phyloP scores from a whole-genome alignment of 805 yeast species.

The Saccharomyces jurei region DNA sequence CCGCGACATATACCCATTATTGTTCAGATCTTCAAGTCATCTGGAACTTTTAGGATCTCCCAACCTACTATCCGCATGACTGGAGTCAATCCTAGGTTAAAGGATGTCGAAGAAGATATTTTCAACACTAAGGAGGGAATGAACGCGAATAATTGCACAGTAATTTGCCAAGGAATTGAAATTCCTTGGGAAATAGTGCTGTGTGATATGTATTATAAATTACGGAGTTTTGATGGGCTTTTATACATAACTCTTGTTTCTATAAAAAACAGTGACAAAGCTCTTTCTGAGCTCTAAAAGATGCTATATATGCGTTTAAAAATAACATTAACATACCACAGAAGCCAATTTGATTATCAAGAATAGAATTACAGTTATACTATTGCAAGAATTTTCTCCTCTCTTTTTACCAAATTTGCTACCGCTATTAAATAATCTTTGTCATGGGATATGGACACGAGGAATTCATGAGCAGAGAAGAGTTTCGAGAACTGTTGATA shows the following conservation, averaged over 20 bases:
- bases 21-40: conserved; percentile 2
- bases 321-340: neutral
- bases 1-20: conserved; percentile 14
- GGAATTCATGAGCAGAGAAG: conserved; percentile 3
- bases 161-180: conserved; percentile 49
- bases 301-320: neutral
- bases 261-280: neutral
- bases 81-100: conserved; percentile 12
- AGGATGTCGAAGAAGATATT: neutral
- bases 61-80: conserved; percentile 17
- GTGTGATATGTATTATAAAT: conserved; percentile 37
- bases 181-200: conserved; percentile 40
- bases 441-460: conserved; percentile 27
- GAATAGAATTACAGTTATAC: neutral
- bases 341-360: too few species aligned
- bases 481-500: conserved; percentile 10
- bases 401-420: conserved; percentile 4
- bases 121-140: neutral
- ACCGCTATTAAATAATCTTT: conserved; percentile 21
- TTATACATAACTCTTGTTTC: conserved; percentile 34
- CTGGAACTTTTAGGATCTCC: neutral
- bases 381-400: neutral
- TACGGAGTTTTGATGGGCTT: conserved; percentile 56
- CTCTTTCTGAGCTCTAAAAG: neutral
- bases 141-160: conserved; percentile 32